These are phyloP conservation scores for Circinella minor DNA, from an alignment of 371 early-diverging fungal genomes.

Conservation along the genomic window DNA sequence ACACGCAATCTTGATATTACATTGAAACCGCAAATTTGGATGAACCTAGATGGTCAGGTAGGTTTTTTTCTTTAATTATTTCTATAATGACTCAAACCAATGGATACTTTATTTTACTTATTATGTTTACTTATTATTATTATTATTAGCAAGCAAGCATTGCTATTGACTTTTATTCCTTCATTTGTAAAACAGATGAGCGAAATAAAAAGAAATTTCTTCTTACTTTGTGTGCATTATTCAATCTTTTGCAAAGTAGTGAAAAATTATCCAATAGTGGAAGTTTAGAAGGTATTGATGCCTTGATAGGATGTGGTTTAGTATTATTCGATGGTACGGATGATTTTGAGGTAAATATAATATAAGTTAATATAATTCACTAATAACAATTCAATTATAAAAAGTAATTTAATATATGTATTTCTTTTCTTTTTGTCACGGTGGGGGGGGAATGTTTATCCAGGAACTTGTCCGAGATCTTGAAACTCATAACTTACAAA, in stretches of 20 bases:
- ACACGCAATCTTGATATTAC: neutral
- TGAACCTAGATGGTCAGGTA: slow-evolving; percentile 51
- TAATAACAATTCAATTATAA: too few relatives aligned
- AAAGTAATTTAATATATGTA: too few relatives aligned
- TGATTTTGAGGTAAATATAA: slow-evolving; percentile 38
- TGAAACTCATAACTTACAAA: slow-evolving; percentile 28
- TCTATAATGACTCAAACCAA: too few relatives aligned
- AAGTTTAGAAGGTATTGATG: slow-evolving; percentile 72
- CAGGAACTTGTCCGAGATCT: slow-evolving; percentile 21
- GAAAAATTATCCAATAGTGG: slow-evolving; percentile 62
- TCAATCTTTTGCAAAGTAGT: slow-evolving; percentile 77
- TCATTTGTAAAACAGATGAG: slow-evolving; percentile 29
- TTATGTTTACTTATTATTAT: neutral
- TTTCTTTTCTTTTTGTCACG: neutral
- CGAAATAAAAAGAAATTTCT: slow-evolving; percentile 41
- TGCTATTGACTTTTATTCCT: slow-evolving; percentile 30
- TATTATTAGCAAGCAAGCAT: slow-evolving; percentile 20
- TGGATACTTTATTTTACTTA: too few relatives aligned
- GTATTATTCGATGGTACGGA: slow-evolving; percentile 49
- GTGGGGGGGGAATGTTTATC: neutral
- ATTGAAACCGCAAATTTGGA: slow-evolving; percentile 37
- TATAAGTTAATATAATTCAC: too few relatives aligned
- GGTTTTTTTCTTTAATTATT: neutral
- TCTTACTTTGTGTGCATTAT: slow-evolving; percentile 68
- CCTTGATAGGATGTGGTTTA: slow-evolving; percentile 73